phyloP scores from a whole-genome alignment of 768 basidiomycete species.

The Steccherinum ochraceum region DNA sequence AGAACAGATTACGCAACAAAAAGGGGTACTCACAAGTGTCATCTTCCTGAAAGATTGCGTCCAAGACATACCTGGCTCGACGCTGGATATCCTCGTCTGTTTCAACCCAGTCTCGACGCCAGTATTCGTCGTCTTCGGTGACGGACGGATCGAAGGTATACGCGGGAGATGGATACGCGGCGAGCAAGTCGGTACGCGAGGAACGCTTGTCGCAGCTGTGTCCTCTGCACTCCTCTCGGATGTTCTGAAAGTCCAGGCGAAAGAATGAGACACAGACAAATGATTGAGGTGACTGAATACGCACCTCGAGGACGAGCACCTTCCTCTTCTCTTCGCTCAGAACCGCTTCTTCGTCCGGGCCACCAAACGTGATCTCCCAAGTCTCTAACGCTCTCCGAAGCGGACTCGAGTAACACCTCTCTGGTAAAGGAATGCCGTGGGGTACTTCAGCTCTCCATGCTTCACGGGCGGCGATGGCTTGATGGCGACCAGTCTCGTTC shows the following conservation, averaged over 20 bases:
- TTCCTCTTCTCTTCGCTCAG: constrained; percentile 16
- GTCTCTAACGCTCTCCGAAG: constrained; percentile 58
- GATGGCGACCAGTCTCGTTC: constrained; percentile 48
- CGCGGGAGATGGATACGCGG: constrained; percentile 35
- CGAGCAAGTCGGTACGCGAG: constrained; percentile 39
- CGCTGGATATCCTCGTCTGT: constrained; percentile 35
- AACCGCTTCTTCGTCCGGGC: constrained; percentile 19
- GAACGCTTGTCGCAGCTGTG: constrained; percentile 69
- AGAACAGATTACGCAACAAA: too few species aligned
- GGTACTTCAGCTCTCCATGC: constrained; percentile 46
- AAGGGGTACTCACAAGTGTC: constrained; percentile 49
- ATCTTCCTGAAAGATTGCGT: constrained; percentile 46
- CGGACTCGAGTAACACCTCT: constrained; percentile 56
- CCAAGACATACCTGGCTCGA: constrained; percentile 49
- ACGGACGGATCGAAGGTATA: constrained; percentile 54
- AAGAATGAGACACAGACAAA: too few species aligned
- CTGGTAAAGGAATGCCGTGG: constrained; percentile 52
- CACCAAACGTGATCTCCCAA: constrained; percentile 44
- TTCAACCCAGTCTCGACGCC: constrained; percentile 52
- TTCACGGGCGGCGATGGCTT: constrained; percentile 40
- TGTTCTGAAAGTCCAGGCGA: too few species aligned
- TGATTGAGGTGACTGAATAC: too few species aligned
- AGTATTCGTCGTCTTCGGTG: constrained; percentile 56
- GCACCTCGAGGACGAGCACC: constrained; percentile 52
- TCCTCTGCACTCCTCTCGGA: constrained; percentile 58